These are phyloP conservation scores for Perilla frutescens DNA, from an alignment of 257 asterid genomes.

Conservation along the genomic window DNA sequence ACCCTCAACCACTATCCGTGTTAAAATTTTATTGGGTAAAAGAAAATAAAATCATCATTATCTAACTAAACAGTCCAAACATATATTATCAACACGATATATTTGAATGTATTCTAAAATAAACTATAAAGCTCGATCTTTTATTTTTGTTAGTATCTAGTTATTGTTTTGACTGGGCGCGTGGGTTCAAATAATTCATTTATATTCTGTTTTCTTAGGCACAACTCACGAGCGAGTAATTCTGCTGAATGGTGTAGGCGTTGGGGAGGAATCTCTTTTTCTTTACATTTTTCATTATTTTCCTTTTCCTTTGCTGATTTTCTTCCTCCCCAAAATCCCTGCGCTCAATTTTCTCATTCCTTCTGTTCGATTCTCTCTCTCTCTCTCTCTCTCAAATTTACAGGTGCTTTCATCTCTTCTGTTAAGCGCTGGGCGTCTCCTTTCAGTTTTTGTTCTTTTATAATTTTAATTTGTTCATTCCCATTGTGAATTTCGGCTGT, in stretches of 20 bases:
- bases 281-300: too few species aligned
- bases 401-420: background rate
- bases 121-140: too few species aligned
- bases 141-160: too few species aligned
- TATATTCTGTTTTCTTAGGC: too few species aligned
- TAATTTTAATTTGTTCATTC: background rate
- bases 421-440: background rate
- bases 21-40: background rate
- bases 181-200: too few species aligned
- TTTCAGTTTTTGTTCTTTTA: background rate
- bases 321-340: constrained; percentile 3
- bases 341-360: constrained; percentile 6
- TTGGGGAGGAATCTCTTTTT: too few species aligned
- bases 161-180: too few species aligned
- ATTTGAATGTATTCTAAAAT: too few species aligned
- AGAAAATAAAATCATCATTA: background rate
- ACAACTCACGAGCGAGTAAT: too few species aligned
- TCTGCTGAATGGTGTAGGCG: too few species aligned
- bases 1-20: background rate
- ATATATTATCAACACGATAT: background rate
- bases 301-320: too few species aligned
- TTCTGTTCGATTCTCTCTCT: background rate
- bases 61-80: background rate
- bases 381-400: background rate
- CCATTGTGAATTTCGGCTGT: constrained; percentile 18